Evolutionary conservation across 2,329 filamentous ascomycete species (phyloP), one percentile per base, ranked within the genome.

Genomic region (Sporothrix humicola): DNA sequence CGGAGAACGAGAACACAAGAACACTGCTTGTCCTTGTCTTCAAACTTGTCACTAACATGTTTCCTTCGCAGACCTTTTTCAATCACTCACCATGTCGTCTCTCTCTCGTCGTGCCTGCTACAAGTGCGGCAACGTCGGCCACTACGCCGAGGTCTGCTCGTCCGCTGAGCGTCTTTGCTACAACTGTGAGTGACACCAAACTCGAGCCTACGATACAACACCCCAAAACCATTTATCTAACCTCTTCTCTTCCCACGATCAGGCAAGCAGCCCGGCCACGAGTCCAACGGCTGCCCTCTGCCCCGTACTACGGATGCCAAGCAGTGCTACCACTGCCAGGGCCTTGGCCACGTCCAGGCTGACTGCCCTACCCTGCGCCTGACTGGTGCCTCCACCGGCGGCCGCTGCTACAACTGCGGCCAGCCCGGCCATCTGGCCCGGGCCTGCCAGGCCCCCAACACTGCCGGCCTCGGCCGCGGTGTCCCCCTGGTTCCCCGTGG

Each of bases 251-350:
- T 20, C 2, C 1, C 31, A 37, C 31, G 31, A 37, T 37, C 76
- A 91, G 90, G 90, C 90, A 95, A 95, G 87, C 92, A 95, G 85
- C 93, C 93, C 76, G 92, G 90, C 82, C 96, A 99, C 85, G 96
- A 99, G 87, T 98, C 95, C 78, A 98, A 97, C 86, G 93, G 92
- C 83, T 99, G 96, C 89, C 96, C 96, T 79, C 91, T 95, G 81
- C 96, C 96, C 80, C 92, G 96, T 83, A 98, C 95, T 75, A 98
- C 96, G 77, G 96, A 99, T 86, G 94, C 94, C 71, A 99, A 99
- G 91, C 96, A 99, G 88, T 99, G 96, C 90, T 99, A 99, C 84
- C 96, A 98, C 86, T 99, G 96, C 88, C 96, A 98, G 87, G 96
- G 96, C 74, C 90, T 98, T 76, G 96, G 96, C 78, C 96, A 99